Evolutionary conservation across 306 rosid species (phyloP).

Genomic region (Pyrus betulifolia): DNA sequence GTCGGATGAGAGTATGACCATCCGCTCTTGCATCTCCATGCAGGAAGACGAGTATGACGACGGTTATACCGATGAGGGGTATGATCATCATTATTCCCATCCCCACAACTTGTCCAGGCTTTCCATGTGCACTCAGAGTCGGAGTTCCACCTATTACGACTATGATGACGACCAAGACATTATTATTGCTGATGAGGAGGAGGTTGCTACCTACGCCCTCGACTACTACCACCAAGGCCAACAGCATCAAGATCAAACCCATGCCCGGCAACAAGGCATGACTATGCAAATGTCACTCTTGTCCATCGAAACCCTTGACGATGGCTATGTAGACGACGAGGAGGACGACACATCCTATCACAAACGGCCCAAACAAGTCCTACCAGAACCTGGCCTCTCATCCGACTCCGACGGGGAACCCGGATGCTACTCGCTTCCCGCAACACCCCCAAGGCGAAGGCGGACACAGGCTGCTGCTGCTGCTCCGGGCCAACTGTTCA

Average conservation of each 20-base stretch:
- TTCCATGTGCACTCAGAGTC: conserved; percentile 47
- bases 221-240: background rate
- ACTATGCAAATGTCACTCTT: conserved; percentile 33
- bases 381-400: background rate
- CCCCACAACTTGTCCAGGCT: conserved; percentile 52
- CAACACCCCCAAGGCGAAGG: conserved; percentile 39
- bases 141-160: conserved; percentile 23
- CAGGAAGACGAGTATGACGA: conserved; percentile 38
- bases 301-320: conserved; percentile 52
- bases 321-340: conserved; percentile 46
- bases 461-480: background rate
- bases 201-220: too few relatives aligned
- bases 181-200: conserved; percentile 8
- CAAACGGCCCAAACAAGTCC: conserved; percentile 10
- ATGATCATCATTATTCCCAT: conserved; percentile 23
- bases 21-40: conserved; percentile 25
- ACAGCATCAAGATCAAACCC: background rate
- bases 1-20: conserved; percentile 40
- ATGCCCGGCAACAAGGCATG: conserved; percentile 6
- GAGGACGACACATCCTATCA: too few relatives aligned
- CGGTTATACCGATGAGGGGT: background rate
- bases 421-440: conserved; percentile 51
- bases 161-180: conserved; percentile 18
- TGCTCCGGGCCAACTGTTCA: background rate
- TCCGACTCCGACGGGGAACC: conserved; percentile 54